phyloP scores from a whole-genome alignment of 305 asterid genomes.

The Ilex paraguariensis region DNA sequence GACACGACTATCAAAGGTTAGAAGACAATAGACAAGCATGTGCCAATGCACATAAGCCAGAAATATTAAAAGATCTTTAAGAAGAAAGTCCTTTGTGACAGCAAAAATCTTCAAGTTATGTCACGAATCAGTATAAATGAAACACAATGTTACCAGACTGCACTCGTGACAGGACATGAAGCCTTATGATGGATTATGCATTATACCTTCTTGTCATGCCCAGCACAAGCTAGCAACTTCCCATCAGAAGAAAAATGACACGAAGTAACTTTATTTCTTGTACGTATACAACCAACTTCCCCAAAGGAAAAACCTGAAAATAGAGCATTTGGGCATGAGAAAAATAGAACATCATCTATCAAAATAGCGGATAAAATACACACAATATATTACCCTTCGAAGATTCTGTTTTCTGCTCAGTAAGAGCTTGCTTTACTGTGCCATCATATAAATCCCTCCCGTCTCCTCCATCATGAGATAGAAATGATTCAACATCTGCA shows the following conservation, averaged over 20 bases:
- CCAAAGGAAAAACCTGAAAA: constrained; percentile 81
- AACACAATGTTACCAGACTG: too few relatives aligned
- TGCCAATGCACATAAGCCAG: too few relatives aligned
- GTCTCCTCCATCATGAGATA: constrained; percentile 78
- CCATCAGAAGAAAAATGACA: constrained; percentile 99
- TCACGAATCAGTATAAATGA: too few relatives aligned
- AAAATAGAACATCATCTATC: too few relatives aligned
- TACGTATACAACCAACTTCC: constrained; percentile 88
- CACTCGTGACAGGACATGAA: too few relatives aligned
- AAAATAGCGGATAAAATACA: not conserved
- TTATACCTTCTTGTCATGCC: constrained; percentile 68
- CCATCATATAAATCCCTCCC: constrained; percentile 50
- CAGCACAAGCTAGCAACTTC: constrained; percentile 94
- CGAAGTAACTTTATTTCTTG: constrained; percentile 87
- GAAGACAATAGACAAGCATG: too few relatives aligned
- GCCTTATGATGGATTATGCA: too few relatives aligned
- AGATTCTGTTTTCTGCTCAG: constrained; percentile 75
- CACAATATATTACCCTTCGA: constrained; percentile 53
- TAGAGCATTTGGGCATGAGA: too few relatives aligned
- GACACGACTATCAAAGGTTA: too few relatives aligned
- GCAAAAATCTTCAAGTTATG: too few relatives aligned
- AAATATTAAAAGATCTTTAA: too few relatives aligned
- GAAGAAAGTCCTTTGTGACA: too few relatives aligned
- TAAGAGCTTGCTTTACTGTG: constrained; percentile 61
- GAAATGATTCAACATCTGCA: constrained; percentile 78